A percentile compares a stretch with the other conserved stretches of the same genome.
Evolutionary conservation across 805 yeast species (phyloP).

Genomic region (Wickerhamomyces sydowiorum): DNA sequence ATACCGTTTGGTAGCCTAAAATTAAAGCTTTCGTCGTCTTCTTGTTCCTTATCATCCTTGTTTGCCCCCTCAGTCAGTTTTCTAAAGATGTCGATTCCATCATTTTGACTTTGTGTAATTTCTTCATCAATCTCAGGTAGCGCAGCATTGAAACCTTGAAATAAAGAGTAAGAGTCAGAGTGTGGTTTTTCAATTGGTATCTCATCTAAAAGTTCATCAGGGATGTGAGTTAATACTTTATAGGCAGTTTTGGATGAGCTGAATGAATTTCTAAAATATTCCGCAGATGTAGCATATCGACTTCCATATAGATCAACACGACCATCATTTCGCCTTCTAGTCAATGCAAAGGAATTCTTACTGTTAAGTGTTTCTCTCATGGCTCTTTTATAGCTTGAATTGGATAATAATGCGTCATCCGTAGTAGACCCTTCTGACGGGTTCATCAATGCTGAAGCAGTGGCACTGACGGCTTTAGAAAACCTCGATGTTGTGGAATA

Average conservation of each 20-base stretch:
- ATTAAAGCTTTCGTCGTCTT: slow-evolving; percentile 13
- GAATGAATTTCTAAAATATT: slow-evolving; percentile 31
- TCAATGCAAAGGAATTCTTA: slow-evolving; percentile 26
- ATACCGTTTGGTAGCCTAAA: slow-evolving; percentile 33
- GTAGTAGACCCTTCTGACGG: slow-evolving; percentile 14
- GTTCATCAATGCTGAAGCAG: slow-evolving; percentile 46
- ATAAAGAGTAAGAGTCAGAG: slow-evolving; percentile 41
- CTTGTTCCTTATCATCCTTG: slow-evolving; percentile 18
- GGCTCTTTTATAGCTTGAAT: slow-evolving; percentile 37
- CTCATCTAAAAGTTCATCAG: slow-evolving; percentile 55
- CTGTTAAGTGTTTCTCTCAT: slow-evolving; percentile 37
- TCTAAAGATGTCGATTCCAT: slow-evolving; percentile 14
- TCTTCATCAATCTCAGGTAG: slow-evolving; percentile 45
- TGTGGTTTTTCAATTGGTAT: slow-evolving; percentile 33
- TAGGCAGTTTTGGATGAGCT: slow-evolving; percentile 34
- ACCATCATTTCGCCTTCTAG: slow-evolving; percentile 25
- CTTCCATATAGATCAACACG: slow-evolving; percentile 20
- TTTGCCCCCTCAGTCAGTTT: slow-evolving; percentile 6
- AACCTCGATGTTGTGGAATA: slow-evolving; percentile 30
- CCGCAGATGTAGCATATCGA: slow-evolving; percentile 28
- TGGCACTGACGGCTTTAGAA: slow-evolving; percentile 46
- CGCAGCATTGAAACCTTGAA: slow-evolving; percentile 65
- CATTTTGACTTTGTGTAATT: slow-evolving; percentile 22
- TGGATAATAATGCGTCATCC: slow-evolving; percentile 30
- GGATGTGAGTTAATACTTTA: slow-evolving; percentile 45